Base-by-base conservation (phyloP, 306 rosid genomes). In the Lagenaria siceraria region DNA sequence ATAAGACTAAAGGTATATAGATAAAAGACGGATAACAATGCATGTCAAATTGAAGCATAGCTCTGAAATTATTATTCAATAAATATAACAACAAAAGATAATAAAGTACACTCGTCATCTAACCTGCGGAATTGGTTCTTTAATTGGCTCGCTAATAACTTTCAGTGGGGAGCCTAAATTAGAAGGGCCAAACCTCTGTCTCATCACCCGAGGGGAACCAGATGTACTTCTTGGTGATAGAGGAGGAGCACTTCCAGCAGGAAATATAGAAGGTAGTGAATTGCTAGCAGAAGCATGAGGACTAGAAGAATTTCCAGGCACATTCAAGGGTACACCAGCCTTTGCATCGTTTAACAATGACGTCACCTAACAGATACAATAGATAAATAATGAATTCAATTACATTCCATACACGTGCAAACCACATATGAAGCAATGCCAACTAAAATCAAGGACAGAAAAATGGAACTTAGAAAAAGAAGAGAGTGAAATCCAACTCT, bases 171-270 rank as follows among this genome's bases (percentile, higher is more conserved):
- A 96, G 78, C 97, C 82, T 85, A 96, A 86, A 85, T 85, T 90
- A 75, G 99, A 96, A 74, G 88, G 99, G 66, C 98, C 98, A 76
- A 85, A 81, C 90, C 99, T 92, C 54, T 85, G 98, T 83, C 90
- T 96, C 89, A 88, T 88, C 78, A 89, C 46, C 75, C 99, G 97
- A 81, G 99, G 99, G 84, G 99, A 96, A 69, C 99, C 98, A 21
- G 98, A 83, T 60, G 87, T 61, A 81, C 99, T 96, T 78, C 99
- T 88, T 0, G 99, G 99, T 25, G 99, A 96, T 62, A 96, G 85
- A 33, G 99, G 99, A 3, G 99, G 99, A 35, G 96, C 99, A 85
- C 96, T 92, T 78, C 99, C 99, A 1, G 99, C 99, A 40, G 98
- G 98, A 89, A 96, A 96, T 96, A 96, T 90, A 75, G 99, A 96